Evolutionary conservation across 2,329 filamentous ascomycete species (phyloP).

Genomic region (Monilinia aucupariae): DNA sequence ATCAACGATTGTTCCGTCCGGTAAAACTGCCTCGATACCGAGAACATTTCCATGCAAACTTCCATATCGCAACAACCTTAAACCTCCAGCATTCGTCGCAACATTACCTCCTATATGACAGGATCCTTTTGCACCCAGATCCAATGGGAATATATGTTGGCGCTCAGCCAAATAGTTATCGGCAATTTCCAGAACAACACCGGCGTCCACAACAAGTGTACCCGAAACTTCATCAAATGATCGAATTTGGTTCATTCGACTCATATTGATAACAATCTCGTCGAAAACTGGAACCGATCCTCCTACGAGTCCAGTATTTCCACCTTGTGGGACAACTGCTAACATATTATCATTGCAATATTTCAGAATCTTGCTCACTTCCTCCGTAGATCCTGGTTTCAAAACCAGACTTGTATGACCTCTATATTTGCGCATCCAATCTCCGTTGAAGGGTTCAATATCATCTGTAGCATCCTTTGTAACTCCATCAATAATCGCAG

Average conservation of each 20-base stretch:
- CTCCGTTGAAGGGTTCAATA: conserved; percentile 85
- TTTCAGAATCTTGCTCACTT: conserved; percentile 84
- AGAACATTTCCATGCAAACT: conserved; percentile 90
- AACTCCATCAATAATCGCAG: conserved; percentile 79
- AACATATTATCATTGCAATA: conserved; percentile 94
- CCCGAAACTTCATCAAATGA: conserved; percentile 93
- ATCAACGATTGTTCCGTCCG: conserved; percentile 86
- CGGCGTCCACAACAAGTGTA: conserved; percentile 82
- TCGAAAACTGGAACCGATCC: conserved; percentile 96
- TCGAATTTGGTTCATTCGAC: conserved; percentile 83
- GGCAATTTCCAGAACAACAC: conserved; percentile 81
- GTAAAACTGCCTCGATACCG: conserved; percentile 86
- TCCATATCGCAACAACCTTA: conserved; percentile 85
- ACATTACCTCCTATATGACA: conserved; percentile 97
- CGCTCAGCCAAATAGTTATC: conserved; percentile 80
- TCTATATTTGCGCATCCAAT: conserved; percentile 99
- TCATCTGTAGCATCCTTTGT: conserved; percentile 70
- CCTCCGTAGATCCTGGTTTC: conserved; percentile 75
- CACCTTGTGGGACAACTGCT: conserved; percentile 93
- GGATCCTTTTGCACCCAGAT: conserved; percentile 95
- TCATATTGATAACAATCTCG: conserved; percentile 89
- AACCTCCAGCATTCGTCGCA: conserved; percentile 88
- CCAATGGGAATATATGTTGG: conserved; percentile 87
- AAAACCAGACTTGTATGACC: conserved; percentile 84
- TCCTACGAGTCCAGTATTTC: conserved; percentile 92